Percentiles rank a stretch among this genome's conserved stretches.
phyloP scores from a whole-genome alignment of 257 asterid genomes.

The Solanum paucissectum region DNA sequence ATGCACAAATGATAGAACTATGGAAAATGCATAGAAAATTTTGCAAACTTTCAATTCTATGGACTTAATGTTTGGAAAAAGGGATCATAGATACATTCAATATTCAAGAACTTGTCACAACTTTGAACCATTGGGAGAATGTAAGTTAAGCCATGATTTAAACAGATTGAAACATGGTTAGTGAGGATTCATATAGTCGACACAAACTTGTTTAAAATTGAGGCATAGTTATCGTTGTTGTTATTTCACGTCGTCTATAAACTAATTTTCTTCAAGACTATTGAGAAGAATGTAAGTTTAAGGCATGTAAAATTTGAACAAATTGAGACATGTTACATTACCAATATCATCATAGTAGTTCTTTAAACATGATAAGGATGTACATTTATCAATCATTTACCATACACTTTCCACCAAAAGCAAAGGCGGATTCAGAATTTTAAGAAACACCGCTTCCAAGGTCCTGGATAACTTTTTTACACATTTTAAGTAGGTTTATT shows the following conservation, averaged over 20 bases:
- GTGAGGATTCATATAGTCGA: not conserved
- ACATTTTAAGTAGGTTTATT: not conserved
- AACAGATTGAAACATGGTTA: not conserved
- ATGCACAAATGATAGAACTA: not conserved
- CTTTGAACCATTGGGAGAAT: not conserved
- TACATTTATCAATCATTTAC: not conserved
- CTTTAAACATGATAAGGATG: not conserved
- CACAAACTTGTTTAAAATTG: not conserved
- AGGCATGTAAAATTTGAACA: not conserved
- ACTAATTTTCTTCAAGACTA: not conserved
- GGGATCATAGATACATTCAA: not conserved
- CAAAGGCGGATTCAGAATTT: not conserved
- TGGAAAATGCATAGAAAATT: not conserved
- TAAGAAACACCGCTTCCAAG: not conserved
- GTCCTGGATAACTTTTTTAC: not conserved
- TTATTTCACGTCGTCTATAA: not conserved
- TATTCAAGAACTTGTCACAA: not conserved
- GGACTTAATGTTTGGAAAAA: not conserved
- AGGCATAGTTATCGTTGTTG: not conserved
- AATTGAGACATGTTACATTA: not conserved
- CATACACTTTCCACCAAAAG: not conserved
- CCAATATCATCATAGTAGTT: not conserved
- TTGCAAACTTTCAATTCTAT: not conserved
- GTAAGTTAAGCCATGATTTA: not conserved
- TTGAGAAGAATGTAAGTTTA: not conserved